A percentile compares a stretch with the other conserved stretches of the same genome.
These are phyloP conservation scores for Solanum okadae DNA, from an alignment of 257 asterid species.

Conservation along the genomic window DNA sequence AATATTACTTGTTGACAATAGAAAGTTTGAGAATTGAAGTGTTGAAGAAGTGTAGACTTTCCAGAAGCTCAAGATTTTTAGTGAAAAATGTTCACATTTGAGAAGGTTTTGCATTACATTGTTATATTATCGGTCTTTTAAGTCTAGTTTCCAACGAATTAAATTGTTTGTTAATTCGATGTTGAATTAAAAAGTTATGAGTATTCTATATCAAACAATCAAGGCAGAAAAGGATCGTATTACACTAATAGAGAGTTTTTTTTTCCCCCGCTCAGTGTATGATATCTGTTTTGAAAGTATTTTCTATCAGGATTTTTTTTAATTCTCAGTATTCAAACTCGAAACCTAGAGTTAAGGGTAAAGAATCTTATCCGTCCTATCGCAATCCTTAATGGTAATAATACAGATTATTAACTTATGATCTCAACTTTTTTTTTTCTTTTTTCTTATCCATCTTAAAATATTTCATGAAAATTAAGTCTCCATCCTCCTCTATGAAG, in stretches of 20 bases:
- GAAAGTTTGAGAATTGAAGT: slow-evolving; percentile 24
- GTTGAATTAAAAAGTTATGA: not conserved
- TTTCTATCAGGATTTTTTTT: not conserved
- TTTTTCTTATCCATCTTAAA: not conserved
- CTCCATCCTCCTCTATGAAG: not conserved
- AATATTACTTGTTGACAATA: slow-evolving; percentile 22
- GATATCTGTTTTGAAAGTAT: not conserved
- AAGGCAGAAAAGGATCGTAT: not conserved
- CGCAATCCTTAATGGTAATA: not conserved
- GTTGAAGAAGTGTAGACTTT: not conserved
- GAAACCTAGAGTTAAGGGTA: not conserved
- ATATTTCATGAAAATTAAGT: not conserved
- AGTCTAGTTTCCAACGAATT: not conserved
- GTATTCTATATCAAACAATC: not conserved
- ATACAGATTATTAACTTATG: not conserved
- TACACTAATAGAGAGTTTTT: not conserved
- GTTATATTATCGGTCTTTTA: not conserved
- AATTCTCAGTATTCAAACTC: not conserved
- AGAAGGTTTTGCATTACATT: not conserved
- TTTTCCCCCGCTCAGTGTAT: fast-evolving
- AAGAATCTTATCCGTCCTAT: not conserved
- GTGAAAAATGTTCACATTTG: not conserved
- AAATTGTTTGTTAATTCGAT: not conserved
- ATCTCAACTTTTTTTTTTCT: not conserved
- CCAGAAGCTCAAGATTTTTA: not conserved